phyloP scores from a whole-genome alignment of 2,329 filamentous ascomycete species.

The Aspergillus novoparasiticus region DNA sequence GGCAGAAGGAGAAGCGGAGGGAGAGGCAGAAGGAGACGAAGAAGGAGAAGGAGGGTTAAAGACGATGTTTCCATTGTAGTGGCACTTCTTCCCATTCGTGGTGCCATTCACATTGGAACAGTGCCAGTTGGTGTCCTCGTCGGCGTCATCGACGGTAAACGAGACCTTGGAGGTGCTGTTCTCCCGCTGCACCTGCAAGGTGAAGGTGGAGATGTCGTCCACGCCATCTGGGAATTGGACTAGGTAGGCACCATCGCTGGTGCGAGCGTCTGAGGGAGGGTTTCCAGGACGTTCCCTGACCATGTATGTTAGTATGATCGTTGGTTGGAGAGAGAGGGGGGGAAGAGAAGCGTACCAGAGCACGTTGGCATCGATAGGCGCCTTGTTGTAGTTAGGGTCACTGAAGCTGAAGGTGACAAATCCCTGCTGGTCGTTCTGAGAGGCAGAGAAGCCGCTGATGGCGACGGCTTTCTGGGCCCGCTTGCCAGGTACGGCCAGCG shows the following conservation, averaged over 20 bases:
- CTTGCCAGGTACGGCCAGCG: neutral
- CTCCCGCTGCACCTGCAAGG: neutral
- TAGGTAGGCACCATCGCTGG: neutral
- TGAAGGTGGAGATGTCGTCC: neutral
- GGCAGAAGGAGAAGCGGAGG: too few relatives aligned
- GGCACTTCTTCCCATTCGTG: neutral
- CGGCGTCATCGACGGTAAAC: neutral
- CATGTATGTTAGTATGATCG: neutral
- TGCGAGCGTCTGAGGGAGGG: neutral
- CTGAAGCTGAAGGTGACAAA: neutral
- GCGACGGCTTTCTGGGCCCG: neutral
- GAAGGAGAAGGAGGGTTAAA: neutral
- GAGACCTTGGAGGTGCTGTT: neutral
- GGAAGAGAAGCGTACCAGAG: neutral
- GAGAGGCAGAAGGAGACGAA: neutral
- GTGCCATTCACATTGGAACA: neutral
- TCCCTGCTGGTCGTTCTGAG: neutral
- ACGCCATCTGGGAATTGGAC: neutral
- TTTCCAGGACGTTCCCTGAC: neutral
- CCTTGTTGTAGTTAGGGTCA: neutral
- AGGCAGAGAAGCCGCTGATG: neutral
- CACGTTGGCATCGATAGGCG: neutral
- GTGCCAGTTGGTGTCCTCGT: neutral
- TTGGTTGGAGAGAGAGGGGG: neutral
- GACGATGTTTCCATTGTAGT: neutral